phyloP scores from a whole-genome alignment of 2,329 filamentous ascomycete genomes.

The Ophiostoma perfectum region DNA sequence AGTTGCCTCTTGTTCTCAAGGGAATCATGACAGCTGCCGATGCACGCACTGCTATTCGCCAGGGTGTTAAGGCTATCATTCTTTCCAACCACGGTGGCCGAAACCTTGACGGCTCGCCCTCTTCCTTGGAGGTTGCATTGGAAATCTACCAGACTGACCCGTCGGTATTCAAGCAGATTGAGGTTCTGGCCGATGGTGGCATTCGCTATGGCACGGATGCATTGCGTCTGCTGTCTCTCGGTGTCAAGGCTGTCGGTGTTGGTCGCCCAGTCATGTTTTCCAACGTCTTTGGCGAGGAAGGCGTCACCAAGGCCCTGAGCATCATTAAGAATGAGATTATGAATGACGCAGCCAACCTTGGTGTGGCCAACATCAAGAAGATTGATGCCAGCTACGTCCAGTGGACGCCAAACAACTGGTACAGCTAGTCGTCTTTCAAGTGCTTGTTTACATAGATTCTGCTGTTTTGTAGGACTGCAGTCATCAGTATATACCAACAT shows the following conservation, averaged over 20 bases:
- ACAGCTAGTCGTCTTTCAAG: background rate
- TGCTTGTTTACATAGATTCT: no score
- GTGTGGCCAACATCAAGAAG: background rate
- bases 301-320: background rate
- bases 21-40: conserved; percentile 4
- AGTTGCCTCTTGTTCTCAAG: background rate
- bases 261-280: conserved; percentile 11
- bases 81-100: conserved; percentile 11
- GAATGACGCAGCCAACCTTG: conserved; percentile 12
- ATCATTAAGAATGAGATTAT: conserved; percentile 4
- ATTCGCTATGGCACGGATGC: conserved; percentile 5
- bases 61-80: conserved; percentile 10
- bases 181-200: conserved; percentile 4
- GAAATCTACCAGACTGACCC: conserved; percentile 9
- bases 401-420: conserved; percentile 8
- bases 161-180: conserved; percentile 3
- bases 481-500: no score
- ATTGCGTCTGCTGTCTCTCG: conserved; percentile 2
- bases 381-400: conserved; percentile 1
- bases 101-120: conserved; percentile 6
- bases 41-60: background rate
- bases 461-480: no score
- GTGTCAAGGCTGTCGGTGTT: conserved; percentile 11
- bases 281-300: conserved; percentile 9
- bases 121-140: conserved; percentile 1